Conservation (phyloP, 1,284 basidiomycete genomes). For the Rhodotorula glutinis region DNA sequence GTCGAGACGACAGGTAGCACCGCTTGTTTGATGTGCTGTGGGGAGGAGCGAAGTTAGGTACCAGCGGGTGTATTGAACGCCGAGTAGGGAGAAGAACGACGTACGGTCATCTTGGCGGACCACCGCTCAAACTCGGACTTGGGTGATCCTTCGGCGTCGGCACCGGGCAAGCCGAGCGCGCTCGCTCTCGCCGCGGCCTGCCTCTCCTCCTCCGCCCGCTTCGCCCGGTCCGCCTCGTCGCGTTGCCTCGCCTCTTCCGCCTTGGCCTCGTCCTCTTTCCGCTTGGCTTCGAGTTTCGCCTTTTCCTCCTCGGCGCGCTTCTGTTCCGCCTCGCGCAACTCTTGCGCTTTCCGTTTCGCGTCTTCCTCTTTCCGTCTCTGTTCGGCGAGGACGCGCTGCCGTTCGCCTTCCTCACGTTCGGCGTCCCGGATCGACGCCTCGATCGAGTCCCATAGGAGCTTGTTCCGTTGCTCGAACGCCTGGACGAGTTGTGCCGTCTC, state of each 20-base stretch:
- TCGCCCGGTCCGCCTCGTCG: slow-evolving; percentile 59
- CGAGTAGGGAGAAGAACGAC: too few species aligned
- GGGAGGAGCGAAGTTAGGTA: neutral
- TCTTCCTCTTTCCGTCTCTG: slow-evolving; percentile 60
- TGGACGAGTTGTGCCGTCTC: slow-evolving; percentile 69
- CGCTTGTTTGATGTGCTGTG: slow-evolving; percentile 65
- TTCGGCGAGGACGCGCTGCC: slow-evolving; percentile 57
- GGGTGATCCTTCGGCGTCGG: slow-evolving; percentile 17
- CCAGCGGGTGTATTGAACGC: neutral
- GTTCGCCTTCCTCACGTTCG: slow-evolving; percentile 71
- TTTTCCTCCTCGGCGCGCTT: slow-evolving; percentile 22
- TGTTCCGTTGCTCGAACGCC: slow-evolving; percentile 73
- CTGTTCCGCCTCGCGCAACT: slow-evolving; percentile 27
- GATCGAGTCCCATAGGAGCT: slow-evolving; percentile 68
- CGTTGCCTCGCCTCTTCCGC: slow-evolving; percentile 50
- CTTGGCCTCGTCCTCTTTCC: slow-evolving; percentile 54
- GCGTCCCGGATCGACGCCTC: slow-evolving; percentile 70
- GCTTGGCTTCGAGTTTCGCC: slow-evolving; percentile 55
- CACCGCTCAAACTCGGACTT: slow-evolving; percentile 63
- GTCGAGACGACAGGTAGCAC: slow-evolving; percentile 72
- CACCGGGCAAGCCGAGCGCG: slow-evolving; percentile 5
- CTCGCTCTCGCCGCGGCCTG: slow-evolving; percentile 13
- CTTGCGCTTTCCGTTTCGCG: slow-evolving; percentile 44
- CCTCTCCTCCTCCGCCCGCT: slow-evolving; percentile 7
- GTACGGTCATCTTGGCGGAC: slow-evolving; percentile 60